phyloP scores from a whole-genome alignment of 768 basidiomycete species.

The Gautieria morchelliformis region DNA sequence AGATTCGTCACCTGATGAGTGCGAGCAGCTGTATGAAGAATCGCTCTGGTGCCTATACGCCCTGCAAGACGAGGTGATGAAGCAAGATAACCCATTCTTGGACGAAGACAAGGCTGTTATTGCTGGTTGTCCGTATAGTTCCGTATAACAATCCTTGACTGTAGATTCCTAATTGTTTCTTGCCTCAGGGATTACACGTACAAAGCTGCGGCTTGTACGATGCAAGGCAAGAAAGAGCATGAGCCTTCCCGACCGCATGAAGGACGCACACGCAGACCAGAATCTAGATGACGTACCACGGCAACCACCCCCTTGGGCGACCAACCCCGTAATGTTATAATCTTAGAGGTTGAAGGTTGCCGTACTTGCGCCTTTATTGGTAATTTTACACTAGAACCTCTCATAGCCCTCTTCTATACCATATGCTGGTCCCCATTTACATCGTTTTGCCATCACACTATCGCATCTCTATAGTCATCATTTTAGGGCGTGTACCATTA shows the following conservation, averaged over 20 bases:
- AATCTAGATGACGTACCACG: conserved; percentile 68
- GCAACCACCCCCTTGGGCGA: conserved; percentile 48
- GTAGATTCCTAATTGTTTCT: background rate
- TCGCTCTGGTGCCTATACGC: conserved; percentile 91
- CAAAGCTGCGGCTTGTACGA: conserved; percentile 72
- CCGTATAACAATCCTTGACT: background rate
- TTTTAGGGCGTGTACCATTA: background rate
- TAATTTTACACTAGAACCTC: background rate
- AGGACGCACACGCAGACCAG: conserved; percentile 69
- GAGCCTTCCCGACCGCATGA: conserved; percentile 43
- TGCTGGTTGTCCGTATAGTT: conserved; percentile 48
- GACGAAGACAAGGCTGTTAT: conserved; percentile 77
- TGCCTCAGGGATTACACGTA: conserved; percentile 67
- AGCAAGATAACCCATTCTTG: conserved; percentile 74
- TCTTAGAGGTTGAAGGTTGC: background rate
- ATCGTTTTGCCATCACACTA: background rate
- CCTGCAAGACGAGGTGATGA: conserved; percentile 78
- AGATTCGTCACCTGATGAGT: conserved; percentile 65
- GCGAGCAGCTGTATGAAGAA: conserved; percentile 91
- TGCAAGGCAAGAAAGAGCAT: conserved; percentile 32
- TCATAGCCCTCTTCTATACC: background rate
- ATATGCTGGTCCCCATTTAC: background rate
- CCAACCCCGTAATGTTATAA: background rate
- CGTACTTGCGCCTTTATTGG: background rate
- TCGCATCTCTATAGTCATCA: background rate